Evolutionary conservation across 176 grass and related monocot species (phyloP).

Genomic region (Bolboschoenus planiculmis): DNA sequence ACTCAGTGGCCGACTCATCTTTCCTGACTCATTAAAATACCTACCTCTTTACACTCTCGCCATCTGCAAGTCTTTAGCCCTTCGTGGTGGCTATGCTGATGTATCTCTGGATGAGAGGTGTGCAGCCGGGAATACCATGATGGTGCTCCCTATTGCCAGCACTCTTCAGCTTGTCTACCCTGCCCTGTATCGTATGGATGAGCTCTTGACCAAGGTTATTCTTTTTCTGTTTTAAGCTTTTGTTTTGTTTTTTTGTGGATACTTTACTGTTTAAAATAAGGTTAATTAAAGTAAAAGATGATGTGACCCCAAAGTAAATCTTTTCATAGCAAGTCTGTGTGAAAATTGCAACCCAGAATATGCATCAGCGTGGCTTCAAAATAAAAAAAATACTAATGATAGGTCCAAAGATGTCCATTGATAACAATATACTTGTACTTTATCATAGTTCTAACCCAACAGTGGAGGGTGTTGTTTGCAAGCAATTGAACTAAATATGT

Average conservation of each 20-base stretch:
- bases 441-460: background rate
- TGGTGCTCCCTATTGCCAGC: slow-evolving; percentile 63
- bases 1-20: slow-evolving; percentile 74
- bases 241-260: background rate
- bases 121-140: slow-evolving; percentile 82
- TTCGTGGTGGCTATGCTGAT: slow-evolving; percentile 88
- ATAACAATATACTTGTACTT: background rate
- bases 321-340: background rate
- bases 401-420: background rate
- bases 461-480: background rate
- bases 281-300: background rate
- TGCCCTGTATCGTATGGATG: slow-evolving; percentile 71
- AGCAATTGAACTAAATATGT: background rate
- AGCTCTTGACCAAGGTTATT: slow-evolving; percentile 55
- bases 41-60: slow-evolving; percentile 65
- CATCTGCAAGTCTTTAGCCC: slow-evolving; percentile 71
- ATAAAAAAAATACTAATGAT: background rate
- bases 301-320: background rate
- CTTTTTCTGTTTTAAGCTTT: slow-evolving; percentile 15
- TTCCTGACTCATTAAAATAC: slow-evolving; percentile 80
- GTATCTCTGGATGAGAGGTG: slow-evolving; percentile 84
- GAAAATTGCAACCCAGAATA: background rate
- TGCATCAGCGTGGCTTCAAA: too few species aligned
- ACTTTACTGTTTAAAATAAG: background rate
- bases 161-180: slow-evolving; percentile 86